These are phyloP conservation scores for Phoenix roebelenii DNA, from an alignment of 176 grass and related monocot species.

Conservation along the genomic window DNA sequence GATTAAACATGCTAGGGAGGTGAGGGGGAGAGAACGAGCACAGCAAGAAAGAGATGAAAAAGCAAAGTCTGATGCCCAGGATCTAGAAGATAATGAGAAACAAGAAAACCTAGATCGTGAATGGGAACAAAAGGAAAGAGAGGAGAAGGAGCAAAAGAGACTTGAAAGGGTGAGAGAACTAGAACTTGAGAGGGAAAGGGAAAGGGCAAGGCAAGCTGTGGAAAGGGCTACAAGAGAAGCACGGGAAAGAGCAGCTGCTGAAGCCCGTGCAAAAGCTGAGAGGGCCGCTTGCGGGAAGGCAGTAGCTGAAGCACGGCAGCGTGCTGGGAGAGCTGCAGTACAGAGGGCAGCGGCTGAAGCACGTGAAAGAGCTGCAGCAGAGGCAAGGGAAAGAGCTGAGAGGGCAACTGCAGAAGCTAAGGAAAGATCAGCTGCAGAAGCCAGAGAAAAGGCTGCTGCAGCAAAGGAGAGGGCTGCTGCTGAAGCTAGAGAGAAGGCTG, in stretches of 20 bases:
- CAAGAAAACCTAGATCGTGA: slow-evolving; percentile 19
- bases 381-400: slow-evolving; percentile 16
- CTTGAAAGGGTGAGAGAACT: slow-evolving; percentile 24
- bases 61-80: slow-evolving; percentile 20
- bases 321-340: slow-evolving; percentile 6
- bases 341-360: not conserved
- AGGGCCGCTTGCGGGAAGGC: slow-evolving; percentile 10
- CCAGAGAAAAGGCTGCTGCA: not conserved
- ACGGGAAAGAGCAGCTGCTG: slow-evolving; percentile 14
- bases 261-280: slow-evolving; percentile 15
- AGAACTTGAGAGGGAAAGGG: slow-evolving; percentile 27
- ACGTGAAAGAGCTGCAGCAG: slow-evolving; percentile 2
- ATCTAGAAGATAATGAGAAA: slow-evolving; percentile 27
- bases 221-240: slow-evolving; percentile 42
- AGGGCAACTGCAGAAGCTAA: not conserved
- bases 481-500: slow-evolving; percentile 1
- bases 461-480: slow-evolving; percentile 10
- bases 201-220: slow-evolving; percentile 23
- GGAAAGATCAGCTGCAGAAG: not conserved
- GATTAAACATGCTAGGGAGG: slow-evolving; percentile 85
- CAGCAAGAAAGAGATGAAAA: slow-evolving; percentile 39
- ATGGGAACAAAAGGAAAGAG: slow-evolving; percentile 22
- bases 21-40: slow-evolving; percentile 64
- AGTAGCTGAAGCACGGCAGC: slow-evolving; percentile 11
- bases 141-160: slow-evolving; percentile 23